phyloP scores from a whole-genome alignment of 163 green algal genomes.

The Coccomyxa subellipsoidea region DNA sequence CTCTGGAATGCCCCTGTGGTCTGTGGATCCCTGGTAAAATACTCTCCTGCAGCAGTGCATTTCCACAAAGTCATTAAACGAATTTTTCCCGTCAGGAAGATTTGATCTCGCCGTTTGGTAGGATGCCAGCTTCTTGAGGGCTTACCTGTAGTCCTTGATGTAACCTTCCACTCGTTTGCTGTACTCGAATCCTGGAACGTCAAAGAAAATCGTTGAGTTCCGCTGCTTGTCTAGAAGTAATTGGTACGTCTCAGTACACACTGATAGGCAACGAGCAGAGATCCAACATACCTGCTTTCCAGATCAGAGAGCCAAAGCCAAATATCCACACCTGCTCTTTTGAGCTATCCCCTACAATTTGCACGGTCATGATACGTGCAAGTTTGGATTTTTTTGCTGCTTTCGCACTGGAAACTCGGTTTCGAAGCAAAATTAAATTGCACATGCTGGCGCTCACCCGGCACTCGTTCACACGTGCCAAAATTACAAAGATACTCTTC shows the following conservation, averaged over 20 bases:
- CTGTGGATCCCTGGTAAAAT: conserved; percentile 45
- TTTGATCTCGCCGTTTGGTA: no score
- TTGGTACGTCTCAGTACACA: neutral
- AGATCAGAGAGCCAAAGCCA: conserved; percentile 48
- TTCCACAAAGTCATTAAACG: neutral
- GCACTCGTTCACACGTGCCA: no score
- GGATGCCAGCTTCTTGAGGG: no score
- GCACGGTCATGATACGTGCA: conserved; percentile 22
- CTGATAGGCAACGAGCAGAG: neutral
- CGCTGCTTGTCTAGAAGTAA: neutral
- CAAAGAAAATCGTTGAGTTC: no score
- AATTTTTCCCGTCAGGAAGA: neutral
- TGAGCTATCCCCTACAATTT: neutral
- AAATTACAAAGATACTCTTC: no score
- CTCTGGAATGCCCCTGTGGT: conserved; percentile 59
- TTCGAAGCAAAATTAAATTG: no score
- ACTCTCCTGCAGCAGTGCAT: conserved; percentile 12
- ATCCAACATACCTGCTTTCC: conserved; percentile 17
- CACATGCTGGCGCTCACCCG: no score
- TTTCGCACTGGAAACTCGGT: no score
- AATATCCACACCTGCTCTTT: conserved; percentile 42
- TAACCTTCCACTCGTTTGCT: conserved; percentile 37
- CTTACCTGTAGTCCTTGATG: conserved; percentile 44
- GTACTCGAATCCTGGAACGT: conserved; percentile 50
- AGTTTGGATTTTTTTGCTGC: no score